These are phyloP conservation scores for Myxozyma monticola DNA, from an alignment of 805 yeast genomes.

Conservation along the genomic window DNA sequence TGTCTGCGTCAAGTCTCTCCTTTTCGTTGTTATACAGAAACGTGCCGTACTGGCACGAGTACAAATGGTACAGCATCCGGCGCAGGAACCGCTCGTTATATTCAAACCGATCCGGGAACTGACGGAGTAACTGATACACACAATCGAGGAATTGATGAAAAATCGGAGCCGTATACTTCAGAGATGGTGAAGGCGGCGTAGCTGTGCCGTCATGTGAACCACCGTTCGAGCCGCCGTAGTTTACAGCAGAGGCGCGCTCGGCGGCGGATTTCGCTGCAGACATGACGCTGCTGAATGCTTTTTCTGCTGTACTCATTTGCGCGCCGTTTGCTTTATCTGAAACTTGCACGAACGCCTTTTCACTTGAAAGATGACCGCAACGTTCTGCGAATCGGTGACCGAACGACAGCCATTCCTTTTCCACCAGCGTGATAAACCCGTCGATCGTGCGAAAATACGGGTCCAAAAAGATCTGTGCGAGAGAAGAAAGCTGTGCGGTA, in stretches of 20 bases:
- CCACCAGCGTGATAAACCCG: slow-evolving; percentile 82
- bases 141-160: slow-evolving; percentile 94
- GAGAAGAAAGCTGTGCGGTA: slow-evolving; percentile 82
- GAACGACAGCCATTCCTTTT: slow-evolving; percentile 93
- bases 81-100: slow-evolving; percentile 86
- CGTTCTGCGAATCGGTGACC: slow-evolving; percentile 89
- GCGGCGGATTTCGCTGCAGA: slow-evolving; percentile 42
- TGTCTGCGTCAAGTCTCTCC: slow-evolving; percentile 52
- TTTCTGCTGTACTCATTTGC: slow-evolving; percentile 43
- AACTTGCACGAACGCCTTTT: slow-evolving; percentile 38
- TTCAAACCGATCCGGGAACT: slow-evolving; percentile 73
- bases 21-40: slow-evolving; percentile 74
- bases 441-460: slow-evolving; percentile 85
- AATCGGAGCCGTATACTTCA: slow-evolving; percentile 76
- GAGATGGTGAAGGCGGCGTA: not conserved
- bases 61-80: slow-evolving; percentile 79
- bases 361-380: slow-evolving; percentile 68
- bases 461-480: slow-evolving; percentile 83
- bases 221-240: slow-evolving; percentile 12
- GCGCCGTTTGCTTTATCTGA: slow-evolving; percentile 32
- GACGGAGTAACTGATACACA: slow-evolving; percentile 73
- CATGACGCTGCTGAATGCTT: slow-evolving; percentile 49
- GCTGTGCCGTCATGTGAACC: not conserved
- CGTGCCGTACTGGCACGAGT: slow-evolving; percentile 94
- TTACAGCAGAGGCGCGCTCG: slow-evolving; percentile 12